Evolutionary conservation across 768 basidiomycete species (phyloP), one percentile per base, ranked within the genome.

Genomic region (Termitomyces sp.): DNA sequence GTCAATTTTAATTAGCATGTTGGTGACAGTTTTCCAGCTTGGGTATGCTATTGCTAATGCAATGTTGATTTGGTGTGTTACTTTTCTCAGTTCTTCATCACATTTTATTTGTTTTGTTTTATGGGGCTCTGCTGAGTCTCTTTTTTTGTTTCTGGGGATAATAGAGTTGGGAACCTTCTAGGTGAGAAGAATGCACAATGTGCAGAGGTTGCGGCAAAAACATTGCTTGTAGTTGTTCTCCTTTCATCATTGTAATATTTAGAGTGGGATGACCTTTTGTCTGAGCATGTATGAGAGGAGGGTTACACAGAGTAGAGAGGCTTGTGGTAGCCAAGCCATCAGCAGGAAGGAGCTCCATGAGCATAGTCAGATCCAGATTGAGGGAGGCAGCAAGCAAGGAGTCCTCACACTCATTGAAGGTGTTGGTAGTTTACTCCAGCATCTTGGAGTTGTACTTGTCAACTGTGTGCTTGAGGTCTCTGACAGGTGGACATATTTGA

Each of bases 381-480:
- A 99, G 84, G n/a, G 96, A 96, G 42, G 96, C 96, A 34, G 96
- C 96, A 64, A 99, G 83, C 63, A 98, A 82, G 12, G 96, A 97
- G 74, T 98, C 96, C 88, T 96, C 94, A 82, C 96, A 98, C 75
- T 96, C 92, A 75, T 98, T 98, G 85, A 96, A 97, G 78, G 94
- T 93, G 74, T 92, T 94, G 81, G 97, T 95, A 11, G 91, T 93
- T 97, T 97, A 25, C 25, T 25, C 25, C 25, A 25, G 25, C 25
- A 25, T 95, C 82, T 98, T 95, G 11, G 93, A 96, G 76, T 95
- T 94, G 77, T 98, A 98, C 81, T 98, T 96, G 77, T 98, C 97
- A 81, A 98, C 94, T 17, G 95, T 96, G 60, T 94, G 85, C 86
- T 98, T 98, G 60, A 91, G 93, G 79, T 98, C 97, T 43, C 96